A percentile compares a stretch with the other conserved stretches of the same genome.
phyloP scores from a whole-genome alignment of 176 grass and related monocot species.

The Juncus inflexus region DNA sequence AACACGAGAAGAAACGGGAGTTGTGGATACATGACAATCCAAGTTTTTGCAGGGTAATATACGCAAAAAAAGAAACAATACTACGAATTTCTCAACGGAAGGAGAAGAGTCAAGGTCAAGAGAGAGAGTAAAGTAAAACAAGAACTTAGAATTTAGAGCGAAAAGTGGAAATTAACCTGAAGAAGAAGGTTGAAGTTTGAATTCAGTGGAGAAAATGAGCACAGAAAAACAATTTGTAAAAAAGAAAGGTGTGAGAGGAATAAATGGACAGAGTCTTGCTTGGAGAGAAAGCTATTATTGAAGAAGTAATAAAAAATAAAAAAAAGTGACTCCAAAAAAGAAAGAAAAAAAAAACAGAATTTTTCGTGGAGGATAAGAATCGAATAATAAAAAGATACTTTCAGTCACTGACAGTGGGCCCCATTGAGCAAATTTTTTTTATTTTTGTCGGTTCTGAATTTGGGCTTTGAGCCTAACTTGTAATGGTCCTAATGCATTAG shows the following conservation, averaged over 20 bases:
- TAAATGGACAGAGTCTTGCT: neutral
- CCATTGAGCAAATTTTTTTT: no score
- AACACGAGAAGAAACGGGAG: no score
- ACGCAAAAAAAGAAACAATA: no score
- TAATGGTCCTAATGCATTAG: no score
- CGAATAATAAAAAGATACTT: neutral
- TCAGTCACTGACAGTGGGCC: neutral
- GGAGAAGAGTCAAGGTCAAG: no score
- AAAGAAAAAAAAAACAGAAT: neutral
- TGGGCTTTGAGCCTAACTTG: no score
- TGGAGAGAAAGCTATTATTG: neutral
- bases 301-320: neutral
- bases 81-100: no score
- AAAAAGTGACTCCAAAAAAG: neutral
- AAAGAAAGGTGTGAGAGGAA: neutral
- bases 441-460: no score
- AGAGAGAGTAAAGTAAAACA: no score
- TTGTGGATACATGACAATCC: no score
- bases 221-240: neutral
- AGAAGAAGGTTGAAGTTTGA: neutral
- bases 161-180: neutral
- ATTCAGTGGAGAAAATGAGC: neutral
- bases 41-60: no score
- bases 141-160: neutral
- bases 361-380: conserved; percentile 2